Evolutionary conservation across 1,284 basidiomycete genomes (phyloP), one percentile per base, ranked within the genome.

Genomic region (Heterobasidion annosum): DNA sequence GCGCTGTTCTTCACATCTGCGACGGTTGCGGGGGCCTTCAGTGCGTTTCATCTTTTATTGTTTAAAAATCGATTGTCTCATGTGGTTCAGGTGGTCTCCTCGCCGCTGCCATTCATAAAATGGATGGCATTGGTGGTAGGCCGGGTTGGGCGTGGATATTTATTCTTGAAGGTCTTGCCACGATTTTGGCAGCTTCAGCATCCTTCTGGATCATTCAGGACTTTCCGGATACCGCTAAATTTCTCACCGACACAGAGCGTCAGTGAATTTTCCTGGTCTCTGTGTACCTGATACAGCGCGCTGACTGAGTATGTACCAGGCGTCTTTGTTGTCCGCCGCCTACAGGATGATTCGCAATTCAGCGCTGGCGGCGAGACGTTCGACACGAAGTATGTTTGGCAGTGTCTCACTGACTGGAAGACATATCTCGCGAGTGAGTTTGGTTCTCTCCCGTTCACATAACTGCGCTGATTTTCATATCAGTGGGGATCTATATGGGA

Each of bases 141-240:
- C 70, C 77, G 18, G 83, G 70, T 12, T 79, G 77, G 76, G 71
- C 75, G 12, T 85, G 83, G 83, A 86, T 88, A 54, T 87, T 89
- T 67, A 89, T 91, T 57, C 70, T 91, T 3, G 88, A 91, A 67
- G 88, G 88, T 9, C 70, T 90, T 42, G 72, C 79, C 46, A 91
- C 88, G 0, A 71, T 89, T 34, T 19, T 80, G 8, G 71, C 75
- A 47, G 80, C 76, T 1, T 51, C 71, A 10, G 67, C 66, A 0
- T 77, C 79, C 8, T 82, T 78, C 71, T 82, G 73, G 69, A 70
- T 82, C 58, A 69, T 82, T 40, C 70, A 75, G 54, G 81, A 84
- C 65, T 82, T 82, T 63, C 81, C 82, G 0, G 79, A 79, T 54
- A 78, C 73, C 0, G 80, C 82, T n/a, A 75, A 69, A 58, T 81